phyloP scores from a whole-genome alignment of 139 green algal genomes.

The Volvox reticuliferus region DNA sequence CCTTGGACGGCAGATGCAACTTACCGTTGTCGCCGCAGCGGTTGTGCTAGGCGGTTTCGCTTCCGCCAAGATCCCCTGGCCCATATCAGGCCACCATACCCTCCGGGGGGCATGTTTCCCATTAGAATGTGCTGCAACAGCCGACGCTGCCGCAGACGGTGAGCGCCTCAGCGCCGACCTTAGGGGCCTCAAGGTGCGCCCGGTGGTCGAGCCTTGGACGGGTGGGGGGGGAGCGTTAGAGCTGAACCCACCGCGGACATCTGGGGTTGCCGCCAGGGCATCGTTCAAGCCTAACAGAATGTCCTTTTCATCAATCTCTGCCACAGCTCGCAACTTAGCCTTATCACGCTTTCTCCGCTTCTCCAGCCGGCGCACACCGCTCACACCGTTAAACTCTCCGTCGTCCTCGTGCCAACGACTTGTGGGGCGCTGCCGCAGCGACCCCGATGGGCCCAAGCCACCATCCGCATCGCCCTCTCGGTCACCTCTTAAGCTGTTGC shows the following conservation, averaged over 20 bases:
- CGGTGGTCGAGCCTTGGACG: not conserved
- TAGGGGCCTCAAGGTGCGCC: not conserved
- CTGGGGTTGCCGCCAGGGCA: conserved; percentile 9
- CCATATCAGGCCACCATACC: conserved; percentile 53
- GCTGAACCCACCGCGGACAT: not conserved
- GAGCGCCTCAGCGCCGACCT: not conserved
- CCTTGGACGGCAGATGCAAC: too few relatives aligned
- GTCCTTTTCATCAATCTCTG: conserved; percentile 9
- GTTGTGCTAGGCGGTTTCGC: too few relatives aligned
- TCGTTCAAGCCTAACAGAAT: conserved; percentile 26
- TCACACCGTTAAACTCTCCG: not conserved
- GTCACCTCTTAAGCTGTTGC: not conserved
- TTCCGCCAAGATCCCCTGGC: not conserved
- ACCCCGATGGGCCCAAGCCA: not conserved
- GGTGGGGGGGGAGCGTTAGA: not conserved
- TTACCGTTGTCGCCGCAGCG: too few relatives aligned
- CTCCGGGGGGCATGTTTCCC: not conserved
- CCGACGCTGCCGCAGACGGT: not conserved
- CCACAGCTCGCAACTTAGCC: not conserved
- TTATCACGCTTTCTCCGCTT: conserved; percentile 11
- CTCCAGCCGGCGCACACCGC: not conserved
- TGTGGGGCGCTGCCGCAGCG: not conserved
- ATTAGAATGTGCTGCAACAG: not conserved
- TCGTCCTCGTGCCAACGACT: conserved; percentile 21
- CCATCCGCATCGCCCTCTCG: not conserved